phyloP scores from a whole-genome alignment of 441 rosid genomes.

The Hura crepitans region DNA sequence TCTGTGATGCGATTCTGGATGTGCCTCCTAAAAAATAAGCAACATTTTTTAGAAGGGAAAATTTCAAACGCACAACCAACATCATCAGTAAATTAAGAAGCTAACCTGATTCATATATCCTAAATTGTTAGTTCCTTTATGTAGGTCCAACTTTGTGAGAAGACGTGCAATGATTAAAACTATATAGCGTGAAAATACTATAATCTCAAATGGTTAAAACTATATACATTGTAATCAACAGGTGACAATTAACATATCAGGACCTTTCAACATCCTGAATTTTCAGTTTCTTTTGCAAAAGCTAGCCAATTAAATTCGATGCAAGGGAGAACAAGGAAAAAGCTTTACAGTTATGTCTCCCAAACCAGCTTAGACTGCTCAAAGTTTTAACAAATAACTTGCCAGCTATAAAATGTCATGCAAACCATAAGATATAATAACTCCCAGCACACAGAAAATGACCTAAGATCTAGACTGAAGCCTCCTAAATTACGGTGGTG shows the following conservation, averaged over 20 bases:
- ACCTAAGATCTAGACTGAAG: background rate
- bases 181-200: background rate
- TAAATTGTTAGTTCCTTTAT: background rate
- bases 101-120: background rate
- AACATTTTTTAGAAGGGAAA: background rate
- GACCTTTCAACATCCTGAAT: background rate
- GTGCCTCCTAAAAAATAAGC: slow-evolving; percentile 51
- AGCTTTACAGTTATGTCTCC: background rate
- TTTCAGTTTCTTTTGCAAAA: background rate
- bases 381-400: background rate
- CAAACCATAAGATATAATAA: background rate
- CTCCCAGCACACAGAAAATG: background rate
- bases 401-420: background rate
- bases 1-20: slow-evolving; percentile 93
- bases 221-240: background rate
- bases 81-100: background rate
- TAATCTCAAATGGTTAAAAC: background rate
- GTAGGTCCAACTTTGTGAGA: background rate
- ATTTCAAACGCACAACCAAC: background rate
- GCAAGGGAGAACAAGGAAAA: slow-evolving; percentile 1
- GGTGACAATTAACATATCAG: background rate
- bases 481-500: background rate
- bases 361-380: background rate
- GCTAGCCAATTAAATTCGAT: background rate
- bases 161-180: background rate